Evolutionary conservation across 805 yeast species (phyloP).

Genomic region (Ogataea kodamae): DNA sequence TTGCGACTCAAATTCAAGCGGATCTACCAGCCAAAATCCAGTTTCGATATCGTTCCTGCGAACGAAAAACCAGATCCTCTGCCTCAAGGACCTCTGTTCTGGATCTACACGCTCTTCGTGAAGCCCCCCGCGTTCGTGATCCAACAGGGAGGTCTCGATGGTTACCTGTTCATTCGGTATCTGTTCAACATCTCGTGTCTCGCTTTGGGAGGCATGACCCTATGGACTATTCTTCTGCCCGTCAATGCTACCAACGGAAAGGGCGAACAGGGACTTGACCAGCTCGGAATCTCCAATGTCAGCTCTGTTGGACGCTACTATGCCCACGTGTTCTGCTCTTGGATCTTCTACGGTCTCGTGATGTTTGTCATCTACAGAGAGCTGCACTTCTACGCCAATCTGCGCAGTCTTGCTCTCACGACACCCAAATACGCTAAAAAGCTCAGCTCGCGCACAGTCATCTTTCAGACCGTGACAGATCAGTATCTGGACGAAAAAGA

Average conservation of each 20-base stretch:
- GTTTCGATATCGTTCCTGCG: slow-evolving; percentile 53
- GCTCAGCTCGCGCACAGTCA: slow-evolving; percentile 73
- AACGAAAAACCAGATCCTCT: slow-evolving; percentile 71
- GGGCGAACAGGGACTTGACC: slow-evolving; percentile 65
- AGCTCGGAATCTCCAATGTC: slow-evolving; percentile 75
- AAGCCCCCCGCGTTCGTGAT: slow-evolving; percentile 74
- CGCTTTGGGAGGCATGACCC: slow-evolving; percentile 53
- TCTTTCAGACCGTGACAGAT: slow-evolving; percentile 81
- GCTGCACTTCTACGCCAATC: slow-evolving; percentile 67
- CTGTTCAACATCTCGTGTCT: slow-evolving; percentile 52
- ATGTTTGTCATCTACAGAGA: slow-evolving; percentile 80
- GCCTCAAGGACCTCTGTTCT: slow-evolving; percentile 61
- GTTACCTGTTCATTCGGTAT: slow-evolving; percentile 84
- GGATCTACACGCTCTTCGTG: slow-evolving; percentile 63
- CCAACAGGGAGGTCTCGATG: slow-evolving; percentile 90
- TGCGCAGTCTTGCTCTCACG: slow-evolving; percentile 73
- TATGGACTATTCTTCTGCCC: slow-evolving; percentile 74
- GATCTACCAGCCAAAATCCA: slow-evolving; percentile 81
- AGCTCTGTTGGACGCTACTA: slow-evolving; percentile 59
- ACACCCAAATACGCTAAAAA: slow-evolving; percentile 77
- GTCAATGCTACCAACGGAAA: slow-evolving; percentile 71
- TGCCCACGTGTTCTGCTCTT: slow-evolving; percentile 80
- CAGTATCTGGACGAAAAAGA: slow-evolving; percentile 68
- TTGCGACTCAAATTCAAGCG: slow-evolving; percentile 65
- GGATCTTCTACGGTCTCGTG: slow-evolving; percentile 71